phyloP scores from a whole-genome alignment of 2,329 filamentous ascomycete genomes.

The Fusarium pseudonygamai region DNA sequence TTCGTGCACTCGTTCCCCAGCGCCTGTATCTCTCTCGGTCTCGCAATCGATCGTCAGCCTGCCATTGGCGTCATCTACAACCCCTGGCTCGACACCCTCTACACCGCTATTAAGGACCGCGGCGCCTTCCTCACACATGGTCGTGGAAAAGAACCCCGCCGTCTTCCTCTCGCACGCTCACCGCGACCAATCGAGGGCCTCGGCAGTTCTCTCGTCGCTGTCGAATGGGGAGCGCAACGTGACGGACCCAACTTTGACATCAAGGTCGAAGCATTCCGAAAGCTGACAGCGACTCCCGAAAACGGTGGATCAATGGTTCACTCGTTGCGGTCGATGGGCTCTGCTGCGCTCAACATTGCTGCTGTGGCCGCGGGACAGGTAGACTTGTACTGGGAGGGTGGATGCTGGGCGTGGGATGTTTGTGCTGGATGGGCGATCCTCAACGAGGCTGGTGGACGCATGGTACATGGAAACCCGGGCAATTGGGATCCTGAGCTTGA shows the following conservation, averaged over 20 bases:
- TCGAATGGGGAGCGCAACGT: conserved; percentile 79
- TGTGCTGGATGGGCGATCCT: conserved; percentile 84
- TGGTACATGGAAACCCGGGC: conserved; percentile 78
- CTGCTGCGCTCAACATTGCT: conserved; percentile 79
- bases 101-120: conserved; percentile 72
- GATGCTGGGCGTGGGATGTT: conserved; percentile 88
- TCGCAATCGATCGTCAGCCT: conserved; percentile 70
- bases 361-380: conserved; percentile 75
- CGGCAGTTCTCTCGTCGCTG: conserved; percentile 70
- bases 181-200: conserved; percentile 68
- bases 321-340: conserved; percentile 74
- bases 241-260: conserved; percentile 75
- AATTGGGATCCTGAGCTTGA: conserved; percentile 73
- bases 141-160: conserved; percentile 50
- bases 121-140: conserved; percentile 69
- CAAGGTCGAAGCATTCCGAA: conserved; percentile 73
- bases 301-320: conserved; percentile 80
- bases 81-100: conserved; percentile 76
- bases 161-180: conserved; percentile 54
- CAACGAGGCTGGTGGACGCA: conserved; percentile 75
- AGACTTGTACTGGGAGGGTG: conserved; percentile 84
- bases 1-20: conserved; percentile 81
- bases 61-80: conserved; percentile 82
- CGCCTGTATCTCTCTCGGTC: conserved; percentile 80
- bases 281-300: conserved; percentile 66